Base-by-base conservation (phyloP, 23 red algal genomes). In the Gracilaria domingensis region DNA sequence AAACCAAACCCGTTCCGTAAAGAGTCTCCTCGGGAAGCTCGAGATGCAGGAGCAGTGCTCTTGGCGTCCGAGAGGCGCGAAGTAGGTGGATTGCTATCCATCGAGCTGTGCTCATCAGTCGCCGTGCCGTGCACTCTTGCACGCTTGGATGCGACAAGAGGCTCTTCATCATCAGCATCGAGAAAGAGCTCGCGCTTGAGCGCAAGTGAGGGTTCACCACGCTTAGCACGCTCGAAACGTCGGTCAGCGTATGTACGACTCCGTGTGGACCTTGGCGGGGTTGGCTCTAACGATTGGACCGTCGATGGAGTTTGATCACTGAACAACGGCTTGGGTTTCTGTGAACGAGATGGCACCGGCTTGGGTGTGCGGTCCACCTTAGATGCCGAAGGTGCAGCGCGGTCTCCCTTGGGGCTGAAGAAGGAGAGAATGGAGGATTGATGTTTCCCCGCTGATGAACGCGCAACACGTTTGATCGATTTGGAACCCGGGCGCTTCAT, bases 111-210 rank as follows among this genome's bases (percentile, higher is more conserved):
- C 26, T 12, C 39, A 0, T 50, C 40, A 20, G 9, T 7, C 39
- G 40, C 4, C 20, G 21, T 30, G 39, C 26, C 72, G 0, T 77
- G 72, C 23, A 77, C 24, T 49, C 23, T 45, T 5, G 72, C 72
- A 28, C 72, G 72, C 16, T 77, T 77, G 40, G 72, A 49, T 29
- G 30, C 6, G 20, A 51, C 34, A 26, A 77, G 72, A 25, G 38
- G 72, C 36, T 49, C 67, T 5, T 73, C 72, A 50, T 77, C 72
- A 77, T 77, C 72, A 26, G 38, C 72, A 50, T 77, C 72, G 50
- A 77, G 72, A 50, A 77, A 77, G 8, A 77, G 34, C n/a, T 77
- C 72, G 1, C 72, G 40, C 72, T 77, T 77, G 0, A 77, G 72
- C 0, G 72, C 4, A 20, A 16, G n/a, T 11, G 72, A 45, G 5